These are phyloP conservation scores for Conoideocrella luteorostrata DNA, from an alignment of 2,329 filamentous ascomycete species.

Conservation along the genomic window DNA sequence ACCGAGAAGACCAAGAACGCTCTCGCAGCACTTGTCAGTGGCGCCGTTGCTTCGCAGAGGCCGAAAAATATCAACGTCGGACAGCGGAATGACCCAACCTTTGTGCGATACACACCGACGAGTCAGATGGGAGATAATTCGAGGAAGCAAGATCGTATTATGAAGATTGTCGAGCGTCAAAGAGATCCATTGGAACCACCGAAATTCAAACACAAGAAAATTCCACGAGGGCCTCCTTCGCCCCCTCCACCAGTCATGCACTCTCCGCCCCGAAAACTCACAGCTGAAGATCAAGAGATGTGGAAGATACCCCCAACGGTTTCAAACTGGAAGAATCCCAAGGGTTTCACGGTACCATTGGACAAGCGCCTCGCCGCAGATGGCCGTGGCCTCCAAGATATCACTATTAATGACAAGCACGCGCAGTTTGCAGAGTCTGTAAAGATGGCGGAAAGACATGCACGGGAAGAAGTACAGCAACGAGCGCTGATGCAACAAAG, in stretches of 20 bases:
- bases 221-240: conserved; percentile 83
- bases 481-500: conserved; percentile 92
- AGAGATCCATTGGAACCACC: conserved; percentile 94
- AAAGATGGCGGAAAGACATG: conserved; percentile 90
- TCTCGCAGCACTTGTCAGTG: conserved; percentile 71
- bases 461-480: conserved; percentile 90
- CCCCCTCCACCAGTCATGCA: conserved; percentile 93
- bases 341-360: conserved; percentile 91
- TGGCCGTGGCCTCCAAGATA: conserved; percentile 83
- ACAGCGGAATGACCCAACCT: conserved; percentile 79
- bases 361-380: conserved; percentile 95
- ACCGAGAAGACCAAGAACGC: conserved; percentile 86
- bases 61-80: conserved; percentile 88
- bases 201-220: conserved; percentile 99
- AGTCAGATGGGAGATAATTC: conserved; percentile 90
- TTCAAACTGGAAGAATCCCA: conserved; percentile 99
- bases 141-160: conserved; percentile 88
- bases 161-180: conserved; percentile 96
- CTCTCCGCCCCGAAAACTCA: conserved; percentile 88
- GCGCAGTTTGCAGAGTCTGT: conserved; percentile 92
- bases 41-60: conserved; percentile 85
- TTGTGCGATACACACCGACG: conserved; percentile 89
- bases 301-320: conserved; percentile 87
- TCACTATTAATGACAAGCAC: conserved; percentile 97
- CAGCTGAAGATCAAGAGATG: conserved; percentile 92